Evolutionary conservation across 1,284 basidiomycete genomes (phyloP), one percentile per base, ranked within the genome.

Genomic region (Malassezia slooffiae): DNA sequence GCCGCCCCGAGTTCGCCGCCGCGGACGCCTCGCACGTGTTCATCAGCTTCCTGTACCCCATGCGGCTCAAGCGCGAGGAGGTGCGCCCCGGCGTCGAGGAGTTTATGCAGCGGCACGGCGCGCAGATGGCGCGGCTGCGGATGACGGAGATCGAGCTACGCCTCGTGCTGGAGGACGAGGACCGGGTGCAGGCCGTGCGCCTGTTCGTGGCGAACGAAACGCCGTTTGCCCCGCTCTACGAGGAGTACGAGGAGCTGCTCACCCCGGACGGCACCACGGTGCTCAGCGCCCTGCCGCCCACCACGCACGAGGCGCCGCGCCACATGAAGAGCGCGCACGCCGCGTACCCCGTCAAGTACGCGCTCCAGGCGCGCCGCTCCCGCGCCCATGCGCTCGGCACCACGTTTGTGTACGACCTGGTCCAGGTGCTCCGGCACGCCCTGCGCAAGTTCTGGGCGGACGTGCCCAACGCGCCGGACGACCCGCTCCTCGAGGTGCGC

Each of bases 381-480:
- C 90, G 96, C 68, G 93, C 93, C n/a, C 93, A 97, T 72, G 80
- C 93, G 45, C 82, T 95, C 55, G 91, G 93, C 50, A 99, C 93
- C 23, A 97, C 91, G 37, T 99, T 97, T 69, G 90, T 85, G 31
- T 74, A 97, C 74, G 93, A 97, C 74, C 96, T 97, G 80, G 89
- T 93, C 36, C 91, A 95, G 66, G 79, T 97, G 47, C 95, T 97
- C 76, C 82, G 88, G 38, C 96, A 97, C 74, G 88, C 91, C 6
- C 75, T 96, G 50, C 85, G 89, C 67, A 87, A 90, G 64, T 78
- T 86, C 52, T 99, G 91, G 91, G 74, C 78, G 57, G 80, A 81
- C 61, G 80, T 82, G 28, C 35, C 23, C 10, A 16, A 17, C 17
- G 38, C 26, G 28, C 38, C 38, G 20, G 16, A 83, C 67, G 78